Conservation (phyloP, 306 rosid species). For the Abrus pulchellus region DNA sequence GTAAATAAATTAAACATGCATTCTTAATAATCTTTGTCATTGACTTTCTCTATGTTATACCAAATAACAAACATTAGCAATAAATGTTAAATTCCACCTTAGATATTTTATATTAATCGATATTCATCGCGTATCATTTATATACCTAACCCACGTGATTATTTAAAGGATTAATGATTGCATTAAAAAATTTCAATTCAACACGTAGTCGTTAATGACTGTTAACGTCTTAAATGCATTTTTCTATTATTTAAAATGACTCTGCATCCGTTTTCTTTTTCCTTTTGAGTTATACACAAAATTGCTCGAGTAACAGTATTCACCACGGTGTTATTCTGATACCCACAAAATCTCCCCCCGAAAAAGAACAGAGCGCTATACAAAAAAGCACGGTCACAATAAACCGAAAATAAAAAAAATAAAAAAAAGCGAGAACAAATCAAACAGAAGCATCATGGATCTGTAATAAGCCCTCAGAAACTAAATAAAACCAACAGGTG, state of each 20-base stretch:
- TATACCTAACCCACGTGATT: too few relatives aligned
- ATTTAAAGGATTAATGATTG: too few relatives aligned
- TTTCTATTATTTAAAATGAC: neutral
- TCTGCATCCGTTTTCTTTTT: neutral
- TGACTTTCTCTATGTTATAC: too few relatives aligned
- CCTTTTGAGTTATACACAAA: conserved; percentile 3
- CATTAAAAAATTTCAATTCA: too few relatives aligned
- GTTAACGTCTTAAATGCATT: neutral
- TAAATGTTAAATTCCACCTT: too few relatives aligned
- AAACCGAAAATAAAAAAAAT: neutral
- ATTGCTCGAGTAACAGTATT: neutral
- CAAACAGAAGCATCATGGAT: neutral
- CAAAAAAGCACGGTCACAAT: conserved; percentile 5
- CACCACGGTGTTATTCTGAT: conserved; percentile 6
- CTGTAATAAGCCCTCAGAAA: conserved; percentile 15
- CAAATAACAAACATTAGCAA: too few relatives aligned
- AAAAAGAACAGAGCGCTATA: conserved; percentile 10
- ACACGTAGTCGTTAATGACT: neutral
- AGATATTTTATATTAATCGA: too few relatives aligned
- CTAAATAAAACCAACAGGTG: neutral
- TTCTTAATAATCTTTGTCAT: too few relatives aligned
- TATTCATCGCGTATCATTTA: too few relatives aligned
- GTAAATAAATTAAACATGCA: too few relatives aligned
- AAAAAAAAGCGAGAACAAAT: conserved; percentile 2
- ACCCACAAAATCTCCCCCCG: too few relatives aligned